A percentile compares a stretch with the other conserved stretches of the same genome.
phyloP scores from a whole-genome alignment of 176 grass and related monocot genomes.

The Stipa capillata region DNA sequence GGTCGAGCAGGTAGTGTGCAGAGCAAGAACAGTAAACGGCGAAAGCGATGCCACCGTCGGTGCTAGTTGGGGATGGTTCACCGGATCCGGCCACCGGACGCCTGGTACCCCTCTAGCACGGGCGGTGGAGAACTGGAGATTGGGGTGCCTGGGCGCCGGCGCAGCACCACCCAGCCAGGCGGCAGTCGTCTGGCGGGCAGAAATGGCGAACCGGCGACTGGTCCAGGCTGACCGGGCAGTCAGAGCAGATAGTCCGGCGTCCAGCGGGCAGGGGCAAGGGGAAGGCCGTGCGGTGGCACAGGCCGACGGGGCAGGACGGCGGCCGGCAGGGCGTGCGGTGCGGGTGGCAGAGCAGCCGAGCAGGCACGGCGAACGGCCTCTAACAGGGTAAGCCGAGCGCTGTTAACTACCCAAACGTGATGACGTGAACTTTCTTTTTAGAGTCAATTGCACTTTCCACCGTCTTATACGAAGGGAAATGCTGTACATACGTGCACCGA shows the following conservation, averaged over 20 bases:
- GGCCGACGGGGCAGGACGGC: not conserved
- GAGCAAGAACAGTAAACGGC: not conserved
- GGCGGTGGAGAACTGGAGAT: not conserved
- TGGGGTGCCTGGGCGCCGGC: not conserved
- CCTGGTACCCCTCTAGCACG: not conserved
- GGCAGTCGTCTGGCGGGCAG: no score
- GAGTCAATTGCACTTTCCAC: no score
- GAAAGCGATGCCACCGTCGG: not conserved
- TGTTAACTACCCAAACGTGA: no score
- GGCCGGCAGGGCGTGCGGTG: not conserved
- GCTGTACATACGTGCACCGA: no score
- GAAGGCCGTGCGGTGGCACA: not conserved
- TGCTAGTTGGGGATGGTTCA: not conserved
- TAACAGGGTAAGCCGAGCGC: no score
- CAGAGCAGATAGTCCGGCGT: not conserved
- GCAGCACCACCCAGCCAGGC: not conserved
- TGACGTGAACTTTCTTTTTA: no score
- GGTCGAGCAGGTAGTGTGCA: slow-evolving; percentile 34
- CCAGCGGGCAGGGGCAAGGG: not conserved
- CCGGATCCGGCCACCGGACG: not conserved
- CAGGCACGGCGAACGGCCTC: not conserved
- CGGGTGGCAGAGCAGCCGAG: not conserved
- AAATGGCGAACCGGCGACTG: no score
- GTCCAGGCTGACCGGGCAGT: no score
- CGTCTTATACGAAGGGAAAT: no score